Evolutionary conservation across 2,329 filamentous ascomycete species (phyloP).

Genomic region (Plenodomus tracheiphilus): DNA sequence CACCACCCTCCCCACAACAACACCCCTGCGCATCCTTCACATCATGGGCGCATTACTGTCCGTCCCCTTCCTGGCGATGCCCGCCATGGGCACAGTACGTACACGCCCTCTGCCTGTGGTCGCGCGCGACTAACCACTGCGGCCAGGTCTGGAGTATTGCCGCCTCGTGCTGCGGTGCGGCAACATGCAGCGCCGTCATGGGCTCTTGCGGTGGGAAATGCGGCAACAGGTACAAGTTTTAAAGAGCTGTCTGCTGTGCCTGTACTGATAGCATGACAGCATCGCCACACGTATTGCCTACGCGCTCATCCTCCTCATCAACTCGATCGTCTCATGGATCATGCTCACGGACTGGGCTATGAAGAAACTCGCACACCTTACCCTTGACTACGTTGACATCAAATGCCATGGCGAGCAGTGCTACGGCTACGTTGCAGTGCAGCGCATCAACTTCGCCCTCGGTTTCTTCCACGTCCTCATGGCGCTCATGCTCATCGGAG

Average conservation of each 20-base stretch:
- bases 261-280: constrained; percentile 52
- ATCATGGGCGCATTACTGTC: constrained; percentile 90
- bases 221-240: constrained; percentile 73
- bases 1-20: constrained; percentile 11
- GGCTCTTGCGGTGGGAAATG: constrained; percentile 89
- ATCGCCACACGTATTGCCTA: constrained; percentile 97
- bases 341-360: constrained; percentile 99
- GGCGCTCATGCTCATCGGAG: constrained; percentile 81
- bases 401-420: constrained; percentile 86
- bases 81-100: constrained; percentile 82
- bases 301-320: constrained; percentile 89
- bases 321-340: constrained; percentile 97
- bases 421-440: constrained; percentile 93
- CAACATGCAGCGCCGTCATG: constrained; percentile 94
- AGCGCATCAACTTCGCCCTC: constrained; percentile 96
- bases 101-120: not conserved
- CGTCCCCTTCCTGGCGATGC: constrained; percentile 83
- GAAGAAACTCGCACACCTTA: constrained; percentile 89
- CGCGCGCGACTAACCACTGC: constrained; percentile 30
- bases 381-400: constrained; percentile 94
- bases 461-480: constrained; percentile 91
- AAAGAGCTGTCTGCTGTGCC: not conserved
- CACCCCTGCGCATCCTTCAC: constrained; percentile 12
- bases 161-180: constrained; percentile 93
- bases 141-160: constrained; percentile 72